Conservation (phyloP, 1,284 basidiomycete genomes). For the Pisolithus thermaeus region DNA sequence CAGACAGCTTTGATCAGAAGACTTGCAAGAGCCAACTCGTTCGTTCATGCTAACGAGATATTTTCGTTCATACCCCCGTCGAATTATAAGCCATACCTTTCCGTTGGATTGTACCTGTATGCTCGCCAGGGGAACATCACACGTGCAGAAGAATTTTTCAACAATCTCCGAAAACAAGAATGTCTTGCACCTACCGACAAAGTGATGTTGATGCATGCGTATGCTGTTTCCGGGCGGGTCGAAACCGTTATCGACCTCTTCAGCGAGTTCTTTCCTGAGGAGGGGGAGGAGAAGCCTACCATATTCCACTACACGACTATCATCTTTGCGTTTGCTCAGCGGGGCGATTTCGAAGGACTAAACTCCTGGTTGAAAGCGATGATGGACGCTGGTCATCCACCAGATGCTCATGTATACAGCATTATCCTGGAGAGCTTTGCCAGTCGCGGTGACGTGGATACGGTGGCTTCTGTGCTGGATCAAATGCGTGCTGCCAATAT, state of each 20-base stretch:
- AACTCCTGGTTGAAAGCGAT: constrained; percentile 55
- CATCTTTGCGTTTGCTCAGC: constrained; percentile 50
- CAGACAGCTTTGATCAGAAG: constrained; percentile 38
- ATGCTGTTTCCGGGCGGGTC: constrained; percentile 42
- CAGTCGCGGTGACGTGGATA: constrained; percentile 47
- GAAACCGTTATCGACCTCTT: constrained; percentile 48
- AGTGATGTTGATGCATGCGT: constrained; percentile 47
- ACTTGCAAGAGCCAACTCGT: constrained; percentile 37
- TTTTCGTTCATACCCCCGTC: constrained; percentile 29
- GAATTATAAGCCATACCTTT: constrained; percentile 26
- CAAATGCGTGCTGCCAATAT: constrained; percentile 55
- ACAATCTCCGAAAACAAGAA: constrained; percentile 28
- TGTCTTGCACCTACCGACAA: constrained; percentile 30
- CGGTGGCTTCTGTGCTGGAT: constrained; percentile 53
- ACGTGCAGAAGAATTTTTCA: constrained; percentile 41
- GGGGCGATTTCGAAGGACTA: constrained; percentile 47
- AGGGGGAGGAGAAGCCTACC: constrained; percentile 33
- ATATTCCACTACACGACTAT: constrained; percentile 51
- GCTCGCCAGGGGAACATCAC: constrained; percentile 45
- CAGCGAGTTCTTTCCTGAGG: constrained; percentile 45
- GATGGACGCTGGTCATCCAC: constrained; percentile 40
- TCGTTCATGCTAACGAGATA: constrained; percentile 41
- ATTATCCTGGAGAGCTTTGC: constrained; percentile 60
- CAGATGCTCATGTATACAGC: constrained; percentile 55
- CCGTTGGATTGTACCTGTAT: constrained; percentile 46